Conservation (phyloP, 768 basidiomycete species). For the Pilatotrama ljubarskyi region DNA sequence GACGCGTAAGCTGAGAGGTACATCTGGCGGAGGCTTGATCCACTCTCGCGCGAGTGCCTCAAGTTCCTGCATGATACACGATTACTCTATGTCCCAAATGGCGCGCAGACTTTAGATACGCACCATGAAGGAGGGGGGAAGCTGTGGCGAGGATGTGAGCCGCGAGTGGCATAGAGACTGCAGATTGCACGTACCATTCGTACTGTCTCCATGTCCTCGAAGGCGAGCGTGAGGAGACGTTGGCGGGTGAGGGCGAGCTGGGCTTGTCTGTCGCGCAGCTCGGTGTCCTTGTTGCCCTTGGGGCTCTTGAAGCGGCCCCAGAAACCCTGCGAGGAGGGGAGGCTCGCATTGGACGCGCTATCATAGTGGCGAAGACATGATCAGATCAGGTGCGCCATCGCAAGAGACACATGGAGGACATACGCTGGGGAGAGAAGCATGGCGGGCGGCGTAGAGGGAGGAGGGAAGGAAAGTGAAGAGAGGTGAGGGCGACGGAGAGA, state of each 20-base stretch:
- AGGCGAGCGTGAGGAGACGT: slow-evolving; percentile 77
- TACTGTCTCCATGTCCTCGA: slow-evolving; percentile 85
- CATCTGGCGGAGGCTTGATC: slow-evolving; percentile 84
- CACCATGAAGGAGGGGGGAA: slow-evolving; percentile 68
- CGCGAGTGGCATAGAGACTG: slow-evolving; percentile 1
- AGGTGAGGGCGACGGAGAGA: not conserved
- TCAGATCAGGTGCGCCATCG: slow-evolving; percentile 34
- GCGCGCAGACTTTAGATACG: slow-evolving; percentile 28
- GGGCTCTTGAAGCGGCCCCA: slow-evolving; percentile 63
- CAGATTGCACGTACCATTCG: slow-evolving; percentile 51
- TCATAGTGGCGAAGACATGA: slow-evolving; percentile 29
- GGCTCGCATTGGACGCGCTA: slow-evolving; percentile 70
- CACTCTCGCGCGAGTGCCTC: slow-evolving; percentile 80
- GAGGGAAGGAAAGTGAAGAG: slow-evolving; percentile 5
- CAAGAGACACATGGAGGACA: slow-evolving; percentile 33
- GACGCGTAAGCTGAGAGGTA: slow-evolving; percentile 70
- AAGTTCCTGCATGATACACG: slow-evolving; percentile 56
- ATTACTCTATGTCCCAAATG: not conserved
- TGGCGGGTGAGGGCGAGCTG: slow-evolving; percentile 73
- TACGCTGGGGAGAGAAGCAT: slow-evolving; percentile 88
- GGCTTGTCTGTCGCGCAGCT: slow-evolving; percentile 49
- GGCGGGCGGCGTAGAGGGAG: slow-evolving; percentile 15
- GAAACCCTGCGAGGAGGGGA: slow-evolving; percentile 43
- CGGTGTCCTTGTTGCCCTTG: slow-evolving; percentile 63
- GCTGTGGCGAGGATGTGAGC: slow-evolving; percentile 39